Evolutionary conservation across 176 grass and related monocot genomes (phyloP).

Genomic region (Rhynchospora tenuis): DNA sequence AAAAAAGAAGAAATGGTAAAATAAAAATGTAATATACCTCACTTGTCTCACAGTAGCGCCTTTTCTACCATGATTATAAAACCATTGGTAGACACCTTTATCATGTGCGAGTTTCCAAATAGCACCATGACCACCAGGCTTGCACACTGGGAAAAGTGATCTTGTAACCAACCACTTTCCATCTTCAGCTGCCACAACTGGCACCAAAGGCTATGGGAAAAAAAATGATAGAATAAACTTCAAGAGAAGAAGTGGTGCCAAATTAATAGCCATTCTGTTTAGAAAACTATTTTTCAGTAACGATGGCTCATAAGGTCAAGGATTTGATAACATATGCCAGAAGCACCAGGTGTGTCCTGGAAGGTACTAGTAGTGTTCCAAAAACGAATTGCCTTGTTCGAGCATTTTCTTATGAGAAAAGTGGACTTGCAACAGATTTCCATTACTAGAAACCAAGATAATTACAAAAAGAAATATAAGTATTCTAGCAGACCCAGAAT

Average conservation of each 20-base stretch:
- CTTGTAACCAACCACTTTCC: constrained; percentile 76
- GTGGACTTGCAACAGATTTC: no score
- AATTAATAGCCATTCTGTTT: background rate
- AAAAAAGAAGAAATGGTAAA: background rate
- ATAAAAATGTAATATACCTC: constrained; percentile 45
- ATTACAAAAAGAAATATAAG: no score
- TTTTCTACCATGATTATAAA: constrained; percentile 69
- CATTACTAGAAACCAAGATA: no score
- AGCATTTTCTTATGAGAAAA: background rate
- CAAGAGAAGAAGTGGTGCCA: background rate
- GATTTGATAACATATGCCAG: background rate
- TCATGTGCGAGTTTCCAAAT: constrained; percentile 95
- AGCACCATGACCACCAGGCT: constrained; percentile 93
- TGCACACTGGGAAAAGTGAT: constrained; percentile 68
- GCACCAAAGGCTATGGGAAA: constrained; percentile 78
- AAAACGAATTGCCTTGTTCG: background rate
- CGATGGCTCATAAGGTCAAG: background rate
- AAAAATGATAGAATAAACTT: constrained; percentile 15
- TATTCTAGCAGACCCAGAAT: no score
- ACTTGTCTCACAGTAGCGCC: constrained; percentile 95
- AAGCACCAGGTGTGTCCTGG: background rate
- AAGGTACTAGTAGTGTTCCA: background rate
- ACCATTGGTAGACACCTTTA: constrained; percentile 82
- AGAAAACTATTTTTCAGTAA: background rate
- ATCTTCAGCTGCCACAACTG: constrained; percentile 75